Evolutionary conservation across 768 basidiomycete species (phyloP).

Genomic region (Mycena pura): DNA sequence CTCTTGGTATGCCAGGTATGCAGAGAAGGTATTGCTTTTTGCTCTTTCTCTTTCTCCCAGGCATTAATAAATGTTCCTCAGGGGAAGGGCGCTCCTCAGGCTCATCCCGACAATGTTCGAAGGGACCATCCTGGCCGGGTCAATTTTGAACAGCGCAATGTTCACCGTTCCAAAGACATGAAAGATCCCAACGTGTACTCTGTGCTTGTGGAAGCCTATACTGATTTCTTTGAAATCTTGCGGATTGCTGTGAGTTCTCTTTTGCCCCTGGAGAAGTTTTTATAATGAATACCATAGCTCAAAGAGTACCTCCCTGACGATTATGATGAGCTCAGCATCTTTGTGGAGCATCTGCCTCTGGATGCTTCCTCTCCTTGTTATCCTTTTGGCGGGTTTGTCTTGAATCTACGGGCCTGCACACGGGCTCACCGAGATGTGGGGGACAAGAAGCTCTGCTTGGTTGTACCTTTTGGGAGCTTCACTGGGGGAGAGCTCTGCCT

Average conservation of each 20-base stretch:
- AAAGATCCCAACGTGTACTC: not conserved
- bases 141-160: not conserved
- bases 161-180: not conserved
- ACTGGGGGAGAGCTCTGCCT: slow-evolving; percentile 28
- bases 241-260: not conserved
- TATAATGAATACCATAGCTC: slow-evolving; percentile 18
- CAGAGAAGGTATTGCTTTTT: not conserved
- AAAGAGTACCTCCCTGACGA: no score
- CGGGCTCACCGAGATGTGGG: slow-evolving; percentile 28
- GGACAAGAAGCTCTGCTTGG: slow-evolving; percentile 32
- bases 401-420: slow-evolving; percentile 33
- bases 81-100: not conserved
- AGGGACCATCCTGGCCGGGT: not conserved
- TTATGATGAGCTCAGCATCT: slow-evolving; percentile 25
- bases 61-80: not conserved
- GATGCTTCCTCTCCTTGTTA: slow-evolving; percentile 21
- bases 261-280: not conserved
- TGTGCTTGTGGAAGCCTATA: not conserved
- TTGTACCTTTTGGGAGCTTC: slow-evolving; percentile 28
- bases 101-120: not conserved
- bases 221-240: not conserved
- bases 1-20: not conserved
- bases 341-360: slow-evolving; percentile 23
- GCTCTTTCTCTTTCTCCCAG: not conserved
- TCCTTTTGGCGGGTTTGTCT: slow-evolving; percentile 33